phyloP scores from a whole-genome alignment of 164 flowering plant species.

The Buxus sempervirens region DNA sequence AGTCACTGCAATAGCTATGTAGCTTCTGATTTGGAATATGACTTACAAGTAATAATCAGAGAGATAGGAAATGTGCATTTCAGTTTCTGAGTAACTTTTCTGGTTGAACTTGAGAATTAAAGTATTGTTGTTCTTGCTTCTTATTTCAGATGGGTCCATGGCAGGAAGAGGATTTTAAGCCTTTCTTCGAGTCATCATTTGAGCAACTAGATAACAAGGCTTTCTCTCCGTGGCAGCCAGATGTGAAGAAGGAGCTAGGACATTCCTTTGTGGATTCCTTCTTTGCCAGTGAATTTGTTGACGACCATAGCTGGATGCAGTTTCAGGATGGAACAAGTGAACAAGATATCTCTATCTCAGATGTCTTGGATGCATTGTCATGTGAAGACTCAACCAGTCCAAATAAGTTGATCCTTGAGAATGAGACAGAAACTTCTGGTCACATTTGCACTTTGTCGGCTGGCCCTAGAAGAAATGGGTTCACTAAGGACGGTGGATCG shows the following conservation, averaged over 20 bases:
- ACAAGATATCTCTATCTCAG: constrained; percentile 26
- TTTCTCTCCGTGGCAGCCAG: constrained; percentile 25
- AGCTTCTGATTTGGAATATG: constrained; percentile 29
- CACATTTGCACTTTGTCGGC: neutral
- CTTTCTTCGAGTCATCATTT: constrained; percentile 5
- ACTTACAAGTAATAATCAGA: constrained; percentile 14
- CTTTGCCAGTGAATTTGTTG: constrained; percentile 19
- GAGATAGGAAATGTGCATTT: constrained; percentile 30
- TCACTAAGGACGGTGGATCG: constrained; percentile 21
- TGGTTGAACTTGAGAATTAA: neutral
- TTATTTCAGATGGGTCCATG: constrained; percentile 21
- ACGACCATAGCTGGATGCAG: constrained; percentile 14
- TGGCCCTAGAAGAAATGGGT: neutral
- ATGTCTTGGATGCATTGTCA: constrained; percentile 37
- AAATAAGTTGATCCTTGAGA: constrained; percentile 5
- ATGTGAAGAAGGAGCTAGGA: constrained; percentile 23
- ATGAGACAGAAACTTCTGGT: neutral
- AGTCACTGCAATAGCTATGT: constrained; percentile 18
- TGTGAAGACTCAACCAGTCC: constrained; percentile 17
- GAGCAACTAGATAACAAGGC: constrained; percentile 20
- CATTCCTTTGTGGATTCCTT: constrained; percentile 21
- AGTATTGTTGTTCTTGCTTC: constrained; percentile 3
- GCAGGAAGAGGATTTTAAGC: constrained; percentile 9
- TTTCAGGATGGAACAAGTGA: constrained; percentile 34
- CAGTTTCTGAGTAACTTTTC: neutral